These are phyloP conservation scores for Trichaptum fuscoviolaceum DNA, from an alignment of 768 basidiomycete genomes.

Conservation along the genomic window DNA sequence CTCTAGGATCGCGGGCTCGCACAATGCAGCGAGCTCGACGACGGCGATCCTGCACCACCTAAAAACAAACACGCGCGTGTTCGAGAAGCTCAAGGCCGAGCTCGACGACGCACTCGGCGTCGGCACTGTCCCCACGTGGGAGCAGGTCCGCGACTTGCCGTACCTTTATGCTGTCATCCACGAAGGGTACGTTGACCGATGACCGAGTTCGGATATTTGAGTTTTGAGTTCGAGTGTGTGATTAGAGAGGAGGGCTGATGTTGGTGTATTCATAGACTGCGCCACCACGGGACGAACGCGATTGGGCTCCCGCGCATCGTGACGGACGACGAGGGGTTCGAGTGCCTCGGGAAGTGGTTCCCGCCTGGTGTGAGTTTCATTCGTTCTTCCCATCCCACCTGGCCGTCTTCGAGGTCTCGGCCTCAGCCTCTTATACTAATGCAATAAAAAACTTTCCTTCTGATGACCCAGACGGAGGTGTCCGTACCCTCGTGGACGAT, in stretches of 20 bases:
- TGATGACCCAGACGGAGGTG: conserved; percentile 31
- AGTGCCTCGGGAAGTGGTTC: conserved; percentile 23
- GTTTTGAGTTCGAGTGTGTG: no score
- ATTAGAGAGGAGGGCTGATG: no score
- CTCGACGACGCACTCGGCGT: conserved; percentile 9
- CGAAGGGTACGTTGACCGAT: no score
- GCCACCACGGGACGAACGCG: conserved; percentile 30
- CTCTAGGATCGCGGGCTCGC: conserved; percentile 29
- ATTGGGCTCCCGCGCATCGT: conserved; percentile 31
- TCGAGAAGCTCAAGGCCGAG: conserved; percentile 9
- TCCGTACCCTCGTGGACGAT: conserved; percentile 32
- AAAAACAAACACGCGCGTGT: conserved; percentile 8
- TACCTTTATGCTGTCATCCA: conserved; percentile 8
- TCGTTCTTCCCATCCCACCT: no score
- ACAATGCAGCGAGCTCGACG: conserved; percentile 29
- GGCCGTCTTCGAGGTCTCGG: no score
- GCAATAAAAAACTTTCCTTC: no score
- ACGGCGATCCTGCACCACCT: conserved; percentile 20
- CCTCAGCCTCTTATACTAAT: no score
- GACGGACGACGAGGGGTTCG: conserved; percentile 21
- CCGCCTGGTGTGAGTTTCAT: conserved; percentile 26
- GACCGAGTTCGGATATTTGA: no score
- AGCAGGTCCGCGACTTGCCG: conserved; percentile 1
- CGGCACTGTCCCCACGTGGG: neutral
- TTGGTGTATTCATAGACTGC: no score